Conservation (phyloP, 169 alveolate genomes). For the Perkinsus chesapeaki region DNA sequence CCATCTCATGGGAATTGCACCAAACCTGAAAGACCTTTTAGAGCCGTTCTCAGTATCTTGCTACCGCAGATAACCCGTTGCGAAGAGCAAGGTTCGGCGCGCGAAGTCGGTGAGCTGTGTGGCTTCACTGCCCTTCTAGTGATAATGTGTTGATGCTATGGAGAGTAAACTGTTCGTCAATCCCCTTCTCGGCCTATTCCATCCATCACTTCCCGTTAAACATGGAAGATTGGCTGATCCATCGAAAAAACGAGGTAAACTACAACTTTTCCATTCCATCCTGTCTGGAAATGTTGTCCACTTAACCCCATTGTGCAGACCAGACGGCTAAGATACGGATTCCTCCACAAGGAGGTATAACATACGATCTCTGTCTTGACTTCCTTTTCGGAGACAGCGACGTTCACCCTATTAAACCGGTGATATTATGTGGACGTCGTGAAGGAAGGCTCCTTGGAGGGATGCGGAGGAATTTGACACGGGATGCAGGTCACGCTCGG, state of each 20-base stretch:
- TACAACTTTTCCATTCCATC: neutral
- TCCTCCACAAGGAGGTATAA: neutral
- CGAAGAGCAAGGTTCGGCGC: too few relatives aligned
- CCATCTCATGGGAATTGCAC: too few relatives aligned
- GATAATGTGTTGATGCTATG: too few relatives aligned
- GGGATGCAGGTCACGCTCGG: neutral
- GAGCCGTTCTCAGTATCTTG: too few relatives aligned
- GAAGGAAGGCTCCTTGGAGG: neutral
- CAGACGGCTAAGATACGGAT: neutral
- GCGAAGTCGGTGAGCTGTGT: too few relatives aligned
- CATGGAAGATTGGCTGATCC: neutral
- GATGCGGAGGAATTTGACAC: neutral
- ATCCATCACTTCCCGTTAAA: neutral
- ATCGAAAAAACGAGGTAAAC: too few relatives aligned
- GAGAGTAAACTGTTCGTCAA: neutral
- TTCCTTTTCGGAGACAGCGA: neutral
- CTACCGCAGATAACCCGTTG: too few relatives aligned
- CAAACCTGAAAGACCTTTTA: too few relatives aligned
- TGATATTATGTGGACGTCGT: too few relatives aligned
- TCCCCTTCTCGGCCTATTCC: neutral
- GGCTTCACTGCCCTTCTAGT: too few relatives aligned
- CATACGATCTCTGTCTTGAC: neutral
- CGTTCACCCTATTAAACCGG: neutral
- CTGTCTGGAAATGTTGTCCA: neutral
- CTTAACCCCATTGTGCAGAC: neutral